Evolutionary conservation across 345 rosid genomes (phyloP).

Genomic region (Moringa oleifera): DNA sequence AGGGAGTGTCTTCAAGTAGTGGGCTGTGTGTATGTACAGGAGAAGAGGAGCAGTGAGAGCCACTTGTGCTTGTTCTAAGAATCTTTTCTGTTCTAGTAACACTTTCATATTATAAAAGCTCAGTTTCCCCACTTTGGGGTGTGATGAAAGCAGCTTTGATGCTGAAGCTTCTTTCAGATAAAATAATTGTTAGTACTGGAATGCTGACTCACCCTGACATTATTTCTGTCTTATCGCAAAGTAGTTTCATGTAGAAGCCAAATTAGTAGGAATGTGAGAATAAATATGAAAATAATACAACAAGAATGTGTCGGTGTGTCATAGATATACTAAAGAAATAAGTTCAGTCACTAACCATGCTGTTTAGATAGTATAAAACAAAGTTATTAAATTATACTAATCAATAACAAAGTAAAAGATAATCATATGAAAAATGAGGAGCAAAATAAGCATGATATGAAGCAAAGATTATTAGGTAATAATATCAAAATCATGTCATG

Average conservation of each 20-base stretch:
- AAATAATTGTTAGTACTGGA: slow-evolving; percentile 32
- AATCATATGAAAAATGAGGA: too few relatives aligned
- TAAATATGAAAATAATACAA: not conserved
- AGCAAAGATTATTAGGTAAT: not conserved
- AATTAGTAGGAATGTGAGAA: not conserved
- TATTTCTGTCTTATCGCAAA: slow-evolving; percentile 25
- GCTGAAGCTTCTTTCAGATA: slow-evolving; percentile 28
- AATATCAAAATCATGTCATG: slow-evolving; percentile 1
- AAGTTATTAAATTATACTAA: too few relatives aligned
- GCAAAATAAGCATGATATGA: too few relatives aligned
- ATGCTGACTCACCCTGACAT: slow-evolving; percentile 24
- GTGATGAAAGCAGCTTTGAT: slow-evolving; percentile 30
- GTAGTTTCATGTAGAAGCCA: too few relatives aligned
- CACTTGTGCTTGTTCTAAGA: slow-evolving; percentile 31
- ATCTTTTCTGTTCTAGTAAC: slow-evolving; percentile 22
- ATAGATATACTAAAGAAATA: not conserved
- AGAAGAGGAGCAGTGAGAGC: slow-evolving; percentile 21
- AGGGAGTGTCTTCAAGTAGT: slow-evolving; percentile 25
- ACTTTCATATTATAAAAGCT: slow-evolving; percentile 5
- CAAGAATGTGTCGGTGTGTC: too few relatives aligned
- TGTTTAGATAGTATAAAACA: too few relatives aligned
- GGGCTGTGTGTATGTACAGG: slow-evolving; percentile 26
- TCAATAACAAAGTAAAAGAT: too few relatives aligned
- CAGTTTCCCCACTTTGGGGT: slow-evolving; percentile 20
- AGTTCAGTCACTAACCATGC: not conserved